Conservation (phyloP, 306 rosid species). For the Malus fusca region DNA sequence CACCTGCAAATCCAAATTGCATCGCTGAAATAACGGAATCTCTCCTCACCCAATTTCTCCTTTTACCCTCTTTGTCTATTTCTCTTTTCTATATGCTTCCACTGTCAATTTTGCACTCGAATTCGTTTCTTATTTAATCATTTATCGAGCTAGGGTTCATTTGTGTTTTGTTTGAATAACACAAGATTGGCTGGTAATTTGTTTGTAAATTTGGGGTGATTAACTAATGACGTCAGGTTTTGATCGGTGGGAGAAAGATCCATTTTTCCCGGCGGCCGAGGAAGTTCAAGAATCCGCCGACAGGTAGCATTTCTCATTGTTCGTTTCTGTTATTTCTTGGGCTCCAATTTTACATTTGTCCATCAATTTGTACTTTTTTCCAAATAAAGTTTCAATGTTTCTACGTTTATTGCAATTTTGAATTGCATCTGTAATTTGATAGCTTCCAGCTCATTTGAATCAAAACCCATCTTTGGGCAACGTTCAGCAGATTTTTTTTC, state of each 20-base stretch:
- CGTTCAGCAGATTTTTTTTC: not conserved
- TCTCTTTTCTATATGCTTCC: not conserved
- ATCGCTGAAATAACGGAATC: not conserved
- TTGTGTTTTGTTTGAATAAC: not conserved
- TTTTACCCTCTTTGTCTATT: not conserved
- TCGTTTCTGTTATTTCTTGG: not conserved
- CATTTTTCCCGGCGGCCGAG: conserved; percentile 86
- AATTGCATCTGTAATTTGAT: not conserved
- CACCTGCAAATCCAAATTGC: not conserved
- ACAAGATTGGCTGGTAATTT: not conserved
- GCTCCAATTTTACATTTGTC: not conserved
- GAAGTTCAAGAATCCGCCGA: conserved; percentile 97
- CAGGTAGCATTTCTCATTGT: conserved; percentile 38
- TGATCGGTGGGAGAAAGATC: conserved; percentile 97
- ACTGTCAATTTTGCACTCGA: not conserved
- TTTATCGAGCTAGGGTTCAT: not conserved
- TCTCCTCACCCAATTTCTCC: not conserved
- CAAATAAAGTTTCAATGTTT: not conserved
- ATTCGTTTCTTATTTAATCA: not conserved
- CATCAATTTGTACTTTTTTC: not conserved
- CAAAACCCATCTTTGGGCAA: not conserved
- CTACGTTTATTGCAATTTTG: not conserved
- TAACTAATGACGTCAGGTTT: conserved; percentile 69
- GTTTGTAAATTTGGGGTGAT: not conserved
- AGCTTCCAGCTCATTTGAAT: not conserved